Percentiles rank a stretch among this genome's conserved stretches.
Evolutionary conservation across 1,284 basidiomycete genomes (phyloP).

Genomic region (Neolentinus lepideus): DNA sequence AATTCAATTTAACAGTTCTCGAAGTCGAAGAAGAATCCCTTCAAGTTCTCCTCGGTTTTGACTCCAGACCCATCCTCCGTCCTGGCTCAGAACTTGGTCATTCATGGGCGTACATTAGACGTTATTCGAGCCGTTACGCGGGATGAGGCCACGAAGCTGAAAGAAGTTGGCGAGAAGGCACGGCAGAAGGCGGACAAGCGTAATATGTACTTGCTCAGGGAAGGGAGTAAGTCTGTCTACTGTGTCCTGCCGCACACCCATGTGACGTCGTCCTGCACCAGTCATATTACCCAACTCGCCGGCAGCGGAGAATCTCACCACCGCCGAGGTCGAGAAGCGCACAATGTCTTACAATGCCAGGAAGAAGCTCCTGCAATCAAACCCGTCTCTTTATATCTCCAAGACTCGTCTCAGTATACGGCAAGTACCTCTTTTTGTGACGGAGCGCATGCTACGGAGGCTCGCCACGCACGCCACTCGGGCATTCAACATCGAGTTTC

Average conservation of each 20-base stretch:
- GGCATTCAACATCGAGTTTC: constrained; percentile 78
- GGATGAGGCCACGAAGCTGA: constrained; percentile 80
- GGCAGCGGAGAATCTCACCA: constrained; percentile 61
- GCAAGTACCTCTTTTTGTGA: constrained; percentile 86
- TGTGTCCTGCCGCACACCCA: background rate
- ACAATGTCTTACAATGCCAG: constrained; percentile 80
- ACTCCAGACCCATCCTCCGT: constrained; percentile 94
- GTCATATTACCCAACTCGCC: constrained; percentile 86
- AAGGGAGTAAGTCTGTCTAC: constrained; percentile 66
- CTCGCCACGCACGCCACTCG: constrained; percentile 80
- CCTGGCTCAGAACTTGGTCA: constrained; percentile 75
- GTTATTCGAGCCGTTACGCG: constrained; percentile 89
- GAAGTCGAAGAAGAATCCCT: constrained; percentile 74
- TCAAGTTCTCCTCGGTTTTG: constrained; percentile 79
- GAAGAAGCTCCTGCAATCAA: constrained; percentile 73
- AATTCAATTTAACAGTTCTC: background rate
- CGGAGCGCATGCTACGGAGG: constrained; percentile 85
- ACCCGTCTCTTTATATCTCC: constrained; percentile 92
- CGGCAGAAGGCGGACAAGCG: constrained; percentile 92
- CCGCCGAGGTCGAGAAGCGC: constrained; percentile 78
- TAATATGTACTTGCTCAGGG: constrained; percentile 92
- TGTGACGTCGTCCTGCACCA: constrained; percentile 26
- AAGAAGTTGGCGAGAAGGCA: constrained; percentile 78
- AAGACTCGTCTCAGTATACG: constrained; percentile 91
- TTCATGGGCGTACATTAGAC: constrained; percentile 91